Evolutionary conservation across 2,329 filamentous ascomycete genomes (phyloP).

Genomic region (Aureobasidium uvarum): DNA sequence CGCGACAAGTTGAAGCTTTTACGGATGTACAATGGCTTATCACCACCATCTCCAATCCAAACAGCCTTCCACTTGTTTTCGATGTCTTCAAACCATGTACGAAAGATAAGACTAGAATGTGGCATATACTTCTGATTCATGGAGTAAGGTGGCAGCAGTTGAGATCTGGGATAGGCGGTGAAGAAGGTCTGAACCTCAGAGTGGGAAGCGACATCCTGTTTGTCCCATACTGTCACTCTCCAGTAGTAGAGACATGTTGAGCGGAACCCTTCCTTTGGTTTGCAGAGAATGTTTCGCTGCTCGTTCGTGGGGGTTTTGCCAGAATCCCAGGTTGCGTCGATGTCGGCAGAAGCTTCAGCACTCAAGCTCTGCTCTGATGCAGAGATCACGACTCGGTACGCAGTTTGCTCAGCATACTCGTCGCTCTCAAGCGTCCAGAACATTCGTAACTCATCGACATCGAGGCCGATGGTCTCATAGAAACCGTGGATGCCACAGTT

Average conservation of each 20-base stretch:
- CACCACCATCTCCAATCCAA: slow-evolving; percentile 44
- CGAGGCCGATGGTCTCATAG: slow-evolving; percentile 43
- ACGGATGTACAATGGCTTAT: slow-evolving; percentile 45
- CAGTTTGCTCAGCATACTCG: slow-evolving; percentile 38
- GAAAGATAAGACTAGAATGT: slow-evolving; percentile 45
- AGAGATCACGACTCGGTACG: slow-evolving; percentile 35
- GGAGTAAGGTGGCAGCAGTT: slow-evolving; percentile 43
- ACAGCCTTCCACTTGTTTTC: slow-evolving; percentile 44
- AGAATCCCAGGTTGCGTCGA: slow-evolving; percentile 32
- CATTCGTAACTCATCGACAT: slow-evolving; percentile 42
- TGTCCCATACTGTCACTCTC: slow-evolving; percentile 43
- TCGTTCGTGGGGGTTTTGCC: slow-evolving; percentile 30
- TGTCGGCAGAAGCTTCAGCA: background rate
- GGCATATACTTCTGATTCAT: slow-evolving; percentile 47
- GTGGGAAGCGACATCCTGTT: slow-evolving; percentile 33
- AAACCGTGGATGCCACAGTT: slow-evolving; percentile 44
- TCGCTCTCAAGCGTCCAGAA: slow-evolving; percentile 39
- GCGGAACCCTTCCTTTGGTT: slow-evolving; percentile 38
- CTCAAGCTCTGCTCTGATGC: background rate
- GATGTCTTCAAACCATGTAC: slow-evolving; percentile 46
- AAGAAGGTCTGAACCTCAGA: slow-evolving; percentile 42
- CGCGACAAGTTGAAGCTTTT: slow-evolving; percentile 36
- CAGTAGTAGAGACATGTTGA: slow-evolving; percentile 42
- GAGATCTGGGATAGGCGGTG: slow-evolving; percentile 42
- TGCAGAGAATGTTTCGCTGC: slow-evolving; percentile 38